Base-by-base conservation (phyloP, 1,284 basidiomycete species). In the Fomitopsis betulina region DNA sequence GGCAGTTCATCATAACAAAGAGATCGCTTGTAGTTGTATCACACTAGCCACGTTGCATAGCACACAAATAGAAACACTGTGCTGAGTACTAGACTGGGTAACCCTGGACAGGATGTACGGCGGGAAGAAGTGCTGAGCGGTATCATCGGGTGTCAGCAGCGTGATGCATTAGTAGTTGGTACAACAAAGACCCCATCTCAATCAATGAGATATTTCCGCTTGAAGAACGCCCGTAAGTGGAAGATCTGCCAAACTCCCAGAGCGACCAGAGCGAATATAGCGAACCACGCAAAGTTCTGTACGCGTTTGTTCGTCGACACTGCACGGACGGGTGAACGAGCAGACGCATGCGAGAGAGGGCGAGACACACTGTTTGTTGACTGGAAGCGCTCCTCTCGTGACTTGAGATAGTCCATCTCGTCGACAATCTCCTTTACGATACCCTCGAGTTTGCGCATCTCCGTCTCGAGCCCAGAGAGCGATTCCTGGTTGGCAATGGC, bases 401-500 rank as follows among this genome's bases (percentile, higher is more conserved):
- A 78, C 76, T 96, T 95, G 60, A 99, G 82, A 75, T 98, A 98
- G 33, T 86, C 85, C 79, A 98, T 82, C 75, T 98, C 96, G 66
- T 98, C 95, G 17, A 93, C 86, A 58, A 99, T 89, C 76, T 98
- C 96, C 72, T 94, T 93, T 35, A 95, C 91, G 5, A 98, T 76
- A 0, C 92, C 94, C 73, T 99, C 96, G 9, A 99, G 80, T 71
- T 99, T 99, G 38, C 96, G 84, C 94, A 99, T 97, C 74, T 99
- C 96, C 0, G 94, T 96, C 75, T 99, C 97, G 40, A 99, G 83
- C 0, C 92, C 92, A 1, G 94, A 98, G 0, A 99, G 80, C 0
- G 93, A 96, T 74, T 99, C 96, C 73, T 98, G 96, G 76, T 98
- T 98, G 6, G 97, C 96, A 71, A 99, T 99, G 21, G 96, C 96